These are phyloP conservation scores for Mortierella sp. DNA, from an alignment of 371 early-diverging fungal species.

Conservation along the genomic window DNA sequence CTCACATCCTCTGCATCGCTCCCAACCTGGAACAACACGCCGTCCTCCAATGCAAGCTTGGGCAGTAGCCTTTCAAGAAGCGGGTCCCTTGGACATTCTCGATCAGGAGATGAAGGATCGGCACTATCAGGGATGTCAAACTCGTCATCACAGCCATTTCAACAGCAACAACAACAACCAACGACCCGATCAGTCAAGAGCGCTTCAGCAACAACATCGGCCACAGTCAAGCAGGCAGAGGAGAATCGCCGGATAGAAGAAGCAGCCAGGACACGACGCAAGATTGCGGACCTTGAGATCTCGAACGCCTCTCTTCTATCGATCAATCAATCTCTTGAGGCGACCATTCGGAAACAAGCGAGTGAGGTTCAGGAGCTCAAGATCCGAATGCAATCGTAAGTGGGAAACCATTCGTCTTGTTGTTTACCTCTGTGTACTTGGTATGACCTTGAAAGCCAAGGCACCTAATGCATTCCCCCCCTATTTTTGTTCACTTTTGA, in stretches of 20 bases:
- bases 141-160: neutral
- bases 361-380: constrained; percentile 61
- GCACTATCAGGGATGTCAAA: constrained; percentile 12
- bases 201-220: constrained; percentile 11
- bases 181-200: constrained; percentile 24
- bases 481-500: neutral
- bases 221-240: constrained; percentile 33
- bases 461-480: neutral
- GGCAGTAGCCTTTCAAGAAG: constrained; percentile 2
- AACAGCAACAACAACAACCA: constrained; percentile 5
- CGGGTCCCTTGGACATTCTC: neutral
- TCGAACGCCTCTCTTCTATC: constrained; percentile 62
- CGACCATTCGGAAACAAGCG: constrained; percentile 61
- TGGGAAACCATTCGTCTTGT: neutral
- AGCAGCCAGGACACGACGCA: constrained; percentile 48
- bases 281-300: constrained; percentile 70
- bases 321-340: constrained; percentile 61
- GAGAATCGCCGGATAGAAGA: constrained; percentile 38
- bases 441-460: neutral
- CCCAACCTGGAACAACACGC: neutral
- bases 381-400: constrained; percentile 61
- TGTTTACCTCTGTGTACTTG: neutral
- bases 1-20: constrained; percentile 7
- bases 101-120: constrained; percentile 35
- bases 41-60: neutral